Percentiles rank a stretch among this genome's conserved stretches.
phyloP scores from a whole-genome alignment of 2,329 filamentous ascomycete species.

The Neodidymelliopsis sp. region DNA sequence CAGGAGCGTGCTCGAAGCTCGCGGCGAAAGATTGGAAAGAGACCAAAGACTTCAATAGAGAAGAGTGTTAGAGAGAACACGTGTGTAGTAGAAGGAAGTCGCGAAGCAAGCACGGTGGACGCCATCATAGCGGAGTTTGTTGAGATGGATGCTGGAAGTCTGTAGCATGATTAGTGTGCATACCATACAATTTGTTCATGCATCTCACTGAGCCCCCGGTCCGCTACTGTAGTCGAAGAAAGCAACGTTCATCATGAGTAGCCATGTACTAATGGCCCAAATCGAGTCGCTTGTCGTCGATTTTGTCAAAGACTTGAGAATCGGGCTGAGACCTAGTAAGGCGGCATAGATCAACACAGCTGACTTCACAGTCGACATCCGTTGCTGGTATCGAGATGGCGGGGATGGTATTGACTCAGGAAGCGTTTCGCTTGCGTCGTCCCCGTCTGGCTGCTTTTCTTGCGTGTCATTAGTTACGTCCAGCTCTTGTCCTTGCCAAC shows the following conservation, averaged over 20 bases:
- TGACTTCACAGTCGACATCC: slow-evolving; percentile 86
- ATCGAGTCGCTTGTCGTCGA: slow-evolving; percentile 95
- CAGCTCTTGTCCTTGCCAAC: slow-evolving; percentile 80
- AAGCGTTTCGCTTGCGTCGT: neutral
- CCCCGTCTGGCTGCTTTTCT: neutral
- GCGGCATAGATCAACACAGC: slow-evolving; percentile 92
- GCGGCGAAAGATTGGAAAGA: slow-evolving; percentile 96
- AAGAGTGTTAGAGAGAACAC: slow-evolving; percentile 96
- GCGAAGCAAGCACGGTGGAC: slow-evolving; percentile 89
- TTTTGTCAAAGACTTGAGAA: slow-evolving; percentile 92
- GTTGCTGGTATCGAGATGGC: slow-evolving; percentile 62
- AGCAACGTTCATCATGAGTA: slow-evolving; percentile 94
- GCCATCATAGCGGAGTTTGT: slow-evolving; percentile 98
- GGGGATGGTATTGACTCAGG: neutral
- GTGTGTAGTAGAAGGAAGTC: slow-evolving; percentile 86
- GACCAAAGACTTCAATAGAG: slow-evolving; percentile 94
- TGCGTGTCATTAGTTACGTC: slow-evolving; percentile 38
- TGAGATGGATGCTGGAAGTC: slow-evolving; percentile 78
- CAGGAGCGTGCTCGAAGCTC: slow-evolving; percentile 84
- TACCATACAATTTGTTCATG: slow-evolving; percentile 2
- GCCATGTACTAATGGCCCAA: slow-evolving; percentile 94
- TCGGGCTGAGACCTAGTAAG: slow-evolving; percentile 88
- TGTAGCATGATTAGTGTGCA: slow-evolving; percentile 41
- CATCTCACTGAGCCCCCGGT: slow-evolving; percentile 58
- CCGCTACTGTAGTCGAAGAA: slow-evolving; percentile 94